A percentile compares a stretch with the other conserved stretches of the same genome.
Conservation (phyloP, 768 basidiomycete species). For the Phaffia australis region DNA sequence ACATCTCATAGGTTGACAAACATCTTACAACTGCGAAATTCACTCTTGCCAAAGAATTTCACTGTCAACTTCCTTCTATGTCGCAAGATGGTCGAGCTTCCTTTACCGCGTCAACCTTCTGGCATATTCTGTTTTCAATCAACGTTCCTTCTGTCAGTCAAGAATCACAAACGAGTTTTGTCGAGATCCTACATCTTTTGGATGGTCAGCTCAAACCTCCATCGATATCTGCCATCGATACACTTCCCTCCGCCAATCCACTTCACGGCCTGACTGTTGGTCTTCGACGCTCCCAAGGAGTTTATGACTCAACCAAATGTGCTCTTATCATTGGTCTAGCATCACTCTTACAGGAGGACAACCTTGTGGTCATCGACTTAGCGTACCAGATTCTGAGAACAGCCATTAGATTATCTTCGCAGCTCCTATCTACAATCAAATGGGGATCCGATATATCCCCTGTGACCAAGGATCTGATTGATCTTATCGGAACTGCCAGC, state of each 20-base stretch:
- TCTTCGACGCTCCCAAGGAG: conserved; percentile 39
- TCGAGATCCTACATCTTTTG: conserved; percentile 50
- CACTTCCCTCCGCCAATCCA: background rate
- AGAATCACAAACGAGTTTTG: conserved; percentile 63
- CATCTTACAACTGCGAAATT: conserved; percentile 6
- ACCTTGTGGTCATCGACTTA: conserved; percentile 36
- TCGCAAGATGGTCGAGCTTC: conserved; percentile 41
- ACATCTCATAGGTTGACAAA: background rate
- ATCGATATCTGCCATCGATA: conserved; percentile 6
- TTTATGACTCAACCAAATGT: conserved; percentile 27
- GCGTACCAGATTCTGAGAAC: conserved; percentile 4
- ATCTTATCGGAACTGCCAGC: background rate
- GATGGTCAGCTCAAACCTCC: conserved; percentile 52
- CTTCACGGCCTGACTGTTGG: conserved; percentile 1
- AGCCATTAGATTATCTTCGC: background rate
- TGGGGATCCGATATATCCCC: background rate
- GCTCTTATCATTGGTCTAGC: conserved; percentile 48
- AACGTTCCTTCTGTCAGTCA: conserved; percentile 43
- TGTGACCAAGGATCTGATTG: conserved; percentile 6
- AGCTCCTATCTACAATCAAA: background rate
- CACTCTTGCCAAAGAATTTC: conserved; percentile 10
- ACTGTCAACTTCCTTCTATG: background rate
- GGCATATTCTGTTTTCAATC: conserved; percentile 60
- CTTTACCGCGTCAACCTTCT: conserved; percentile 59
- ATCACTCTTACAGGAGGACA: conserved; percentile 49